Evolutionary conservation across 139 green algal species (phyloP), one percentile per base, ranked within the genome.

Genomic region (Mesotaenium endlicherianum): DNA sequence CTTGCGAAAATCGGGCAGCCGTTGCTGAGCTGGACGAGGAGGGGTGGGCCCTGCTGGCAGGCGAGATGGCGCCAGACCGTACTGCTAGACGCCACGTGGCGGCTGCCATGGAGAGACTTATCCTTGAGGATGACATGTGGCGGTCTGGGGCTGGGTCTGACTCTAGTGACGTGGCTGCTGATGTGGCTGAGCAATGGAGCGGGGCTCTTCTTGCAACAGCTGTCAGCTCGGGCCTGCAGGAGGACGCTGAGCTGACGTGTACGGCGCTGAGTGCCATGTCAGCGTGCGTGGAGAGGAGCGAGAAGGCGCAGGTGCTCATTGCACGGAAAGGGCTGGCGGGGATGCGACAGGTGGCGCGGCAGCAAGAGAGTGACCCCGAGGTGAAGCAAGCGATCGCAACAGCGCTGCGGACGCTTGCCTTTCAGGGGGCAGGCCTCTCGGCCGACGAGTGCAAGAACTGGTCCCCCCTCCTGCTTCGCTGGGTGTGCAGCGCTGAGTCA

Each of bases 401-500:
- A 14, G 43, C 41, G 20, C 41, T 79, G 70, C 31, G 5, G 5
- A 60, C 70, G 20, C 11, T 70, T 8, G 8, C 39, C 8, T 5
- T 30, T 74, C 6, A 79, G 40, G 70, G 70, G 6, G 6, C 6
- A 6, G 11, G 6, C 45, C 6, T 79, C 5, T 60, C 70, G 44
- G 20, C 31, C 20, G 70, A 79, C 31, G 70, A 79, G 41, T 53
- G 31, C 5, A 79, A 60, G 70, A 53, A 60, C 11, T 79, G 70
- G 70, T 76, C 70, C 5, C 39, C 39, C 6, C 11, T 79, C 31
- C 70, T 79, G 39, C 39, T 79, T 5, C 42, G 47, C 39, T 79
- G 70, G 70, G 47, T 6, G 8, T 79, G 70, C 41, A 26, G 53
- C 26, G 26, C 26, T 20, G 53, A 64, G 26, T 64, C 53, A 26